Base-by-base conservation (phyloP, 805 yeast species). In the Lipomyces sp. region DNA sequence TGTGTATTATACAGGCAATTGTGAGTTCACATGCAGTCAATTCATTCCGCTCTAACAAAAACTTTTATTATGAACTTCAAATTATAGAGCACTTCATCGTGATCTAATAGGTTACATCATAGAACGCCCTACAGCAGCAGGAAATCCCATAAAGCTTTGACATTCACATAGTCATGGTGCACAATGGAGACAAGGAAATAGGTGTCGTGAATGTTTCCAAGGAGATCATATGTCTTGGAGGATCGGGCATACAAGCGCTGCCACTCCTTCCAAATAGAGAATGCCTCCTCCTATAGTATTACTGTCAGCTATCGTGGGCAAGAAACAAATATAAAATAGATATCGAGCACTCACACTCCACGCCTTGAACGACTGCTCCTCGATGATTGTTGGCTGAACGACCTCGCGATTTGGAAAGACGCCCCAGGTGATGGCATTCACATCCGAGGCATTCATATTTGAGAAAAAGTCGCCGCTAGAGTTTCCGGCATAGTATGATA, bases 251-350 rank as follows among this genome's bases (percentile, higher is more conserved):
- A 93, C 49, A 93, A 74, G 57, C 83, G 76, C 42, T 84, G 85
- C 99, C 99, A 93, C 66, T 90, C 95, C 36, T 74, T 70, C 93
- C 97, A 86, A 53, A 93, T 84, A 50, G 80, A 76, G 68, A 88
- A 93, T 0, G 96, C 95, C 67, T 93, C 99, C 63, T 90, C 97
- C 13, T n/a, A n/a, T n/a, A n/a, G n/a, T n/a, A n/a, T n/a, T n/a
- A n/a, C n/a, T n/a, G n/a, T n/a, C n/a, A n/a, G n/a, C n/a, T n/a
- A n/a, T n/a, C n/a, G n/a, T n/a, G n/a, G n/a, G n/a, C n/a, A n/a
- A n/a, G n/a, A n/a, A n/a, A n/a, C n/a, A n/a, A n/a, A n/a, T n/a
- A n/a, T n/a, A n/a, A n/a, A n/a, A n/a, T n/a, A n/a, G n/a, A n/a
- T n/a, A n/a, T n/a, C n/a, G n/a, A 39, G n/a, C n/a, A n/a, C n/a